These are phyloP conservation scores for Pestalotiopsis sp. DNA, from an alignment of 2,329 filamentous ascomycete species.

Conservation along the genomic window DNA sequence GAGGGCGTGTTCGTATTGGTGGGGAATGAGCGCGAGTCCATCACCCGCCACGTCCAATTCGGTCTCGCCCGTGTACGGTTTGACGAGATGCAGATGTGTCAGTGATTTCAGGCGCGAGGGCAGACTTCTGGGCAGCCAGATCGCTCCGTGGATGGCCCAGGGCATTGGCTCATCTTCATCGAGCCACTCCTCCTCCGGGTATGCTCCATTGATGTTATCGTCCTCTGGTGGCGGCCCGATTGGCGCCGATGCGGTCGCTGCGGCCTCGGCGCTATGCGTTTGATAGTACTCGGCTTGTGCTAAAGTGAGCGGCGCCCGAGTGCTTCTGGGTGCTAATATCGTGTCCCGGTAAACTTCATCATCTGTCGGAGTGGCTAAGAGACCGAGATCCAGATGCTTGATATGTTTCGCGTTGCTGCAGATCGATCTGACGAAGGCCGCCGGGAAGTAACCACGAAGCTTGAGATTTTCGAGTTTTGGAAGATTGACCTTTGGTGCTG, in stretches of 20 bases:
- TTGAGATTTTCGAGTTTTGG: slow-evolving; percentile 7
- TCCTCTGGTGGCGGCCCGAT: background rate
- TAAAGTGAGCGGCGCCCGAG: background rate
- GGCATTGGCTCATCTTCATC: background rate
- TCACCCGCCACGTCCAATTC: background rate
- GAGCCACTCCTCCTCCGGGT: background rate
- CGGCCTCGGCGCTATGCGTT: background rate
- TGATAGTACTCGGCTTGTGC: background rate
- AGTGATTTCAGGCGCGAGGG: background rate
- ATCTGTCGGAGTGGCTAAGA: slow-evolving; percentile 5
- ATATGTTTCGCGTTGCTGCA: slow-evolving; percentile 6
- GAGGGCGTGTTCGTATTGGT: slow-evolving; percentile 1
- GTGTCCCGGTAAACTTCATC: background rate
- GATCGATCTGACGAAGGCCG: slow-evolving; percentile 1
- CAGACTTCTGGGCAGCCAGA: slow-evolving; percentile 5
- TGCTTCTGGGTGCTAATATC: background rate
- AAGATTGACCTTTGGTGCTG: background rate
- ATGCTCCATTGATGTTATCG: background rate
- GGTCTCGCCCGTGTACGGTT: background rate
- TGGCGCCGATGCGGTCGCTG: background rate
- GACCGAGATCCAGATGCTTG: slow-evolving; percentile 5
- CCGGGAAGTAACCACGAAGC: slow-evolving; percentile 12
- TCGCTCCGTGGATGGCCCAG: background rate
- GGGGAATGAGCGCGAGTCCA: background rate
- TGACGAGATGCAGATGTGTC: slow-evolving; percentile 12